Conservation (phyloP, 441 rosid species). For the Pelargonium fulgidum region DNA sequence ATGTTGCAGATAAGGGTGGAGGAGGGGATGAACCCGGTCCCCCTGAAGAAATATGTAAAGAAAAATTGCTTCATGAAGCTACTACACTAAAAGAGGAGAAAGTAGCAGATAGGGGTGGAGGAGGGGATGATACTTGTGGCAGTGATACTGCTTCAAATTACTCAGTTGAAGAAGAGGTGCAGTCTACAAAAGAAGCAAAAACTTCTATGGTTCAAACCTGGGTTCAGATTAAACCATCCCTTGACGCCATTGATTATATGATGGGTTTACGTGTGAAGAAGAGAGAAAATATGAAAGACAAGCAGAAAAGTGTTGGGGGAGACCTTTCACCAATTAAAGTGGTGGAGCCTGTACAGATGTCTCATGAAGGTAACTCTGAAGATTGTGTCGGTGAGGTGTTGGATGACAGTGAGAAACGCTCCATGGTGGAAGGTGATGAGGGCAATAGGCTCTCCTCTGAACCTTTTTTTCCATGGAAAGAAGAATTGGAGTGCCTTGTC, state of each 20-base stretch:
- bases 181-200: constrained; percentile 36
- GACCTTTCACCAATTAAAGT: constrained; percentile 29
- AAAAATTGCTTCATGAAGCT: too few relatives aligned
- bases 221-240: constrained; percentile 46
- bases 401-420: constrained; percentile 14
- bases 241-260: constrained; percentile 42
- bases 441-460: constrained; percentile 26
- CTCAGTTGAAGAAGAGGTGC: too few relatives aligned
- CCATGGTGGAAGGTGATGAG: too few relatives aligned
- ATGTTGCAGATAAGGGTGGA: too few relatives aligned
- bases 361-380: constrained; percentile 29
- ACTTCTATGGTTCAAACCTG: constrained; percentile 32
- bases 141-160: too few relatives aligned
- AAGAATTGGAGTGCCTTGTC: constrained; percentile 61
- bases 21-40: too few relatives aligned
- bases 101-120: constrained; percentile 11
- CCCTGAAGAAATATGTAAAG: too few relatives aligned
- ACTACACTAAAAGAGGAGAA: constrained; percentile 6
- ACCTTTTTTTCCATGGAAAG: constrained; percentile 44
- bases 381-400: constrained; percentile 31
- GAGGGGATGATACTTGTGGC: constrained; percentile 34
- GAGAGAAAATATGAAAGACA: constrained; percentile 25
- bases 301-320: constrained; percentile 19
- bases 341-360: constrained; percentile 6
- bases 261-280: constrained; percentile 53